Conservation (phyloP, 2,329 filamentous ascomycete species). For the Penicillium verrucosum region DNA sequence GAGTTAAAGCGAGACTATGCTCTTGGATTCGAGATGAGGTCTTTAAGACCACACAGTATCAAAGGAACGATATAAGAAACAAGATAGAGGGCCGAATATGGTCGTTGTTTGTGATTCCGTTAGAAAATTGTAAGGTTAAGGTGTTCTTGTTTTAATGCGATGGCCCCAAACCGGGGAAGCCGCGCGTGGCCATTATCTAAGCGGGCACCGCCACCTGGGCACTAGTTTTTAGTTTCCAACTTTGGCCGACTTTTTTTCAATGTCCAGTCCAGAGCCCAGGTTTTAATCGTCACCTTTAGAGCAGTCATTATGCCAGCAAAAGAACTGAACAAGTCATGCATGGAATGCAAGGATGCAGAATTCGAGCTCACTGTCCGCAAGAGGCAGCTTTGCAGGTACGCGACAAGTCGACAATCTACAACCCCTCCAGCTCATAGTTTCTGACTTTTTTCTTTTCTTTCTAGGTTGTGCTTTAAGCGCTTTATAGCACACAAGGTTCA, state of each 20-base stretch:
- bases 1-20: slow-evolving; percentile 26
- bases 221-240: slow-evolving; percentile 12
- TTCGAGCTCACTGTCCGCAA: slow-evolving; percentile 55
- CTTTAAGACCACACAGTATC: slow-evolving; percentile 20
- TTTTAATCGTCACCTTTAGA: not conserved
- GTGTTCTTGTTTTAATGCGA: slow-evolving; percentile 6
- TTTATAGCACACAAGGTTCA: slow-evolving; percentile 77
- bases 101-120: not conserved
- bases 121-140: slow-evolving; percentile 7
- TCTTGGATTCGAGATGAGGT: slow-evolving; percentile 20
- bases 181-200: slow-evolving; percentile 31
- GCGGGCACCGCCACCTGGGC: slow-evolving; percentile 11
- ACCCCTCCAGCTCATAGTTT: slow-evolving; percentile 10
- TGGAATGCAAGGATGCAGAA: slow-evolving; percentile 54
- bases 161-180: slow-evolving; percentile 21
- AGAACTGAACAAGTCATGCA: slow-evolving; percentile 45
- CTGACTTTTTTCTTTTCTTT: slow-evolving; percentile 15
- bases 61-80: slow-evolving; percentile 8
- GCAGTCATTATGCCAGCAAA: slow-evolving; percentile 32
- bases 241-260: slow-evolving; percentile 19
- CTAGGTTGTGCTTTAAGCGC: slow-evolving; percentile 69
- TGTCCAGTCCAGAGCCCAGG: not conserved
- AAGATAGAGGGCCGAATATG: slow-evolving; percentile 1
- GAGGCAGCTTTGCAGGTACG: slow-evolving; percentile 60
- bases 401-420: slow-evolving; percentile 3